Evolutionary conservation across 2,329 filamentous ascomycete genomes (phyloP), one percentile per base, ranked within the genome.

Genomic region (Ceratocystis albifundus): DNA sequence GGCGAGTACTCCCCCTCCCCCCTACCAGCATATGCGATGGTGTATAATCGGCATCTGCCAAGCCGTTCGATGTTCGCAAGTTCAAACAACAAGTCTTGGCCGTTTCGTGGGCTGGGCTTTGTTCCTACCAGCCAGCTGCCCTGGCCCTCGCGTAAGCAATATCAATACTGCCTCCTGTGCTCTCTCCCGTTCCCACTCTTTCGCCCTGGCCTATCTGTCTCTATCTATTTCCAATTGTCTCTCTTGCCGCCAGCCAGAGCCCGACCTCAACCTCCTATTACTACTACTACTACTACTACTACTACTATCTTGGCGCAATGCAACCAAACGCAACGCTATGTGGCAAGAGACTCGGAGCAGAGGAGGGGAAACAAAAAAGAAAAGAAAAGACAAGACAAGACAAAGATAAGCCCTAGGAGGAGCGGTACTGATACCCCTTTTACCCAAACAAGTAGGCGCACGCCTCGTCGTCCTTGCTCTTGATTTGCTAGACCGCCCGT

Each of bases 381-480:
- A 5, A 2, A 17, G n/a, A n/a, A 48, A 17, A n/a, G 17, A 7
- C 45, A 4, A 20, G 2, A 17, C 17, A 48, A n/a, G 50, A 28
- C 50, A n/a, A n/a, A n/a, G n/a, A n/a, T 17, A 15, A 15, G 22
- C 36, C 8, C 36, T 12, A 36, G 36, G 10, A 36, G 53, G 10
- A 36, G 53, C 53, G 61, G 61, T 25, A 63, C 41, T 30, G 41
- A 17, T 63, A 32, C 61, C 61, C 61, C 61, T 22, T 63, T 48
- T 48, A 20, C 61, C 61, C 44, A 63, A 63, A 63, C 44, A 63
- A 59, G 61, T 44, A 63, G 44, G 61, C 44, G 17, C 41, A 63
- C 30, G 53, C 61, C 61, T 25, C 61, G 5, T n/a, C 5, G 20
- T 53, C 15, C 12, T 53, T 53, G 20, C 15, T 25, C 25, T 25